Evolutionary conservation across 2,329 filamentous ascomycete species (phyloP), one percentile per base, ranked within the genome.

Genomic region (Tolypocladium nubicola): DNA sequence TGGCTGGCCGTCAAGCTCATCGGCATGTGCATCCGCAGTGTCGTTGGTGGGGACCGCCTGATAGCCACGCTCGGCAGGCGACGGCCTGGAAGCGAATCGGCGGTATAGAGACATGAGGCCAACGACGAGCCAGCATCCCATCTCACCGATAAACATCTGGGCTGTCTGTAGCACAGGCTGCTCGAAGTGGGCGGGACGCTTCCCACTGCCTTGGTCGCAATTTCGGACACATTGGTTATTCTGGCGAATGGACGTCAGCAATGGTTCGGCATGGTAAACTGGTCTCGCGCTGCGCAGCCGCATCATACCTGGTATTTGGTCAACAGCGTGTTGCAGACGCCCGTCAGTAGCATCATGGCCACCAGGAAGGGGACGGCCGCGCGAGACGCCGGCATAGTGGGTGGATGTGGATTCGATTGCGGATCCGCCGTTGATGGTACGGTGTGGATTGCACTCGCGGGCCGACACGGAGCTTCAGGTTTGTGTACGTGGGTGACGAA

Each of bases 121-220:
- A 49, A 97, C 82, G 56, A 99, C 90, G 16, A 97, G 80, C 92
- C 93, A 99, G 77, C 91, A 96, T 61, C 91, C 93, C 81, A 90
- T 88, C 72, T 99, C 94, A 57, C 94, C 94, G 61, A 97, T 81
- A 71, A 99, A 99, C 94, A 99, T 99, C 72, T 97, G 94, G 1
- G 90, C 85, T 61, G 94, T 97, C 71, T 99, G 94, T 56, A 97
- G 85, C 55, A 99, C 92, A 21, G 94, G 94, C 70, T 97, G 93
- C 71, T 97, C 90, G 74, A 99, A 97, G 65, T 83, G 81, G 61
- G 82, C 76, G 56, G 84, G 87, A 63, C 87, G 82, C 59, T 79
- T 80, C 11, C 83, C 82, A 66, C 90, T 76, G 26, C 82, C 77
- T 59, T 83, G 79, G 66, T 90, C 84, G 77, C 94, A 99, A 76